Conservation (phyloP, 371 early-diverging fungal genomes). For the Mortierella sp. region DNA sequence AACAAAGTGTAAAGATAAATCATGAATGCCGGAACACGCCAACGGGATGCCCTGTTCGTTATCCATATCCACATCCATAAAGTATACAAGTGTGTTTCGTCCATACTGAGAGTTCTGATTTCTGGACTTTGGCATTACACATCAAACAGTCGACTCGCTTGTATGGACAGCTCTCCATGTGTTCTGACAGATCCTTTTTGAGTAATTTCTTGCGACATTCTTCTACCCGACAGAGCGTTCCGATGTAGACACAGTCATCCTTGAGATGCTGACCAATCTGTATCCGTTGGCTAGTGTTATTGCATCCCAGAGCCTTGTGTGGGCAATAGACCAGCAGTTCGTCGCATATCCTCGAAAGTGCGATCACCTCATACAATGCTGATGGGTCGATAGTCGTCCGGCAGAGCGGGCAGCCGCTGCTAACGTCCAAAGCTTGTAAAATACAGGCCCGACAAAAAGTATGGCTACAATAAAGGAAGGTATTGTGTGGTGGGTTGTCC, state of each 20-base stretch:
- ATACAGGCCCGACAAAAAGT: conserved; percentile 77
- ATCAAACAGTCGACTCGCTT: conserved; percentile 68
- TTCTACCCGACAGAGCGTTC: conserved; percentile 64
- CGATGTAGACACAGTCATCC: conserved; percentile 67
- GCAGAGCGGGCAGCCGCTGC: conserved; percentile 73
- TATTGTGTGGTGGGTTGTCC: no score
- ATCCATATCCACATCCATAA: no score
- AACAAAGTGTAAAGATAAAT: no score
- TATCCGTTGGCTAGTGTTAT: conserved; percentile 68
- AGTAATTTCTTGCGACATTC: conserved; percentile 67
- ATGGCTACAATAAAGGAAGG: conserved; percentile 58
- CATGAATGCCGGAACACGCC: no score
- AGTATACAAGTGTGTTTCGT: no score
- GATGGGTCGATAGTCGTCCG: conserved; percentile 60
- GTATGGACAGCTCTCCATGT: conserved; percentile 68
- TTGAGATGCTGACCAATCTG: conserved; percentile 66
- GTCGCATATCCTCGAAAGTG: conserved; percentile 75
- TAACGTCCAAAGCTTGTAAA: conserved; percentile 62
- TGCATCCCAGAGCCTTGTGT: conserved; percentile 66
- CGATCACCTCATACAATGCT: conserved; percentile 68
- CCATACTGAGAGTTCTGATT: conserved; percentile 41
- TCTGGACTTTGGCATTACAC: conserved; percentile 66
- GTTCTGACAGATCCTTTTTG: conserved; percentile 66
- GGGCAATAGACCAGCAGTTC: conserved; percentile 73
- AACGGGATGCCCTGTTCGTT: no score